phyloP scores from a whole-genome alignment of 2,329 filamentous ascomycete genomes.

The Diaporthe nobilis region DNA sequence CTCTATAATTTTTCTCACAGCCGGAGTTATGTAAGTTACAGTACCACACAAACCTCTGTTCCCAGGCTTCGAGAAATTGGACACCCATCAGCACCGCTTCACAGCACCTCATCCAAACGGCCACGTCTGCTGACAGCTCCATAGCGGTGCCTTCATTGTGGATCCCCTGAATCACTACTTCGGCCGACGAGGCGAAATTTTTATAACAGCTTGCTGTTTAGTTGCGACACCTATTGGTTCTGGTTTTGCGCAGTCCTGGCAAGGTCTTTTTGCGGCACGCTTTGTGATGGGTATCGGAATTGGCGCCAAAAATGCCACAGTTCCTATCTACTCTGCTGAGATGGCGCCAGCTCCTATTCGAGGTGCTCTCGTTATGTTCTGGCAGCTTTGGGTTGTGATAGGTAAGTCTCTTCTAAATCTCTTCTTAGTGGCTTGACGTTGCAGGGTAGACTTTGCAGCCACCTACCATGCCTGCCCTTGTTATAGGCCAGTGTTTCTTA shows the following conservation, averaged over 20 bases:
- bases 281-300: slow-evolving; percentile 55
- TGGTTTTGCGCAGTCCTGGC: slow-evolving; percentile 80
- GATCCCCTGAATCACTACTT: slow-evolving; percentile 65
- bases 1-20: slow-evolving; percentile 62
- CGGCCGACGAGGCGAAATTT: slow-evolving; percentile 74
- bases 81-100: slow-evolving; percentile 46
- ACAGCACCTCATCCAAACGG: slow-evolving; percentile 59
- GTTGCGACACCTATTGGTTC: slow-evolving; percentile 79
- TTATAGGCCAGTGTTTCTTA: neutral
- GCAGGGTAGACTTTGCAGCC: too few relatives aligned
- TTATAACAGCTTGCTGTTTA: slow-evolving; percentile 81
- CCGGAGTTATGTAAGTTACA: slow-evolving; percentile 69
- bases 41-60: too few relatives aligned
- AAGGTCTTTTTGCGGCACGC: slow-evolving; percentile 77
- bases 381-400: slow-evolving; percentile 37
- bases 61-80: too few relatives aligned
- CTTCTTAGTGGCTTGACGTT: too few relatives aligned
- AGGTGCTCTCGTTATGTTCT: slow-evolving; percentile 41
- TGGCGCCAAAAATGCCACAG: slow-evolving; percentile 37
- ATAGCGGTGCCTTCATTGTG: slow-evolving; percentile 58
- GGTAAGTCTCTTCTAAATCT: slow-evolving; percentile 3
- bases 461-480: too few relatives aligned
- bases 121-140: neutral
- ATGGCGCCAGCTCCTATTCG: slow-evolving; percentile 37
- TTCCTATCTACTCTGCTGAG: slow-evolving; percentile 39